Evolutionary conservation across 2,329 filamentous ascomycete genomes (phyloP).

Genomic region (Parastagonospora avenae): DNA sequence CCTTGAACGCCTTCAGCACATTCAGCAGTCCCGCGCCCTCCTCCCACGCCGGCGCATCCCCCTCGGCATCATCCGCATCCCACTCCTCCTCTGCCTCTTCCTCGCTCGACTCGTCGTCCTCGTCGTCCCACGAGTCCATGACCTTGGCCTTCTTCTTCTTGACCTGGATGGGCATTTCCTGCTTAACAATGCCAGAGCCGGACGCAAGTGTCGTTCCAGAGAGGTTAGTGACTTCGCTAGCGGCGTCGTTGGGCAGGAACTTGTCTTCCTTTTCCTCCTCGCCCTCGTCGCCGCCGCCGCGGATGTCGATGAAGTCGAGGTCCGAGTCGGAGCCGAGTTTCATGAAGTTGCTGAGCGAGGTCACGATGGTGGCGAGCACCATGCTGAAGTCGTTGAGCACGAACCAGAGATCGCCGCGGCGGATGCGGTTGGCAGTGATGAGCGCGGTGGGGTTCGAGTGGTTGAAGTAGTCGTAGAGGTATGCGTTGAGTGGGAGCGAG

Average conservation of each 20-base stretch:
- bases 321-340: conserved; percentile 53
- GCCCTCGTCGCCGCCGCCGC: conserved; percentile 57
- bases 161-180: conserved; percentile 34
- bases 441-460: conserved; percentile 69
- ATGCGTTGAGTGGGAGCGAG: conserved; percentile 65
- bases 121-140: conserved; percentile 49
- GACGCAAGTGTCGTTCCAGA: conserved; percentile 16
- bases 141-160: conserved; percentile 49
- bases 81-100: conserved; percentile 45
- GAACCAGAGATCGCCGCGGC: conserved; percentile 73
- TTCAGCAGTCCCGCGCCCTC: conserved; percentile 57
- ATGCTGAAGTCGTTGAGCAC: conserved; percentile 69
- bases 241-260: conserved; percentile 33
- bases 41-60: conserved; percentile 45
- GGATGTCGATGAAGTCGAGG: conserved; percentile 58
- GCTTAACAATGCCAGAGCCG: conserved; percentile 26
- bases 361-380: conserved; percentile 73
- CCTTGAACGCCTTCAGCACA: conserved; percentile 64
- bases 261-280: conserved; percentile 54
- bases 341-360: conserved; percentile 64
- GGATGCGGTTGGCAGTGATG: conserved; percentile 68
- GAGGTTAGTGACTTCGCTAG: conserved; percentile 11
- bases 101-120: conserved; percentile 46
- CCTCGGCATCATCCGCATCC: conserved; percentile 30
- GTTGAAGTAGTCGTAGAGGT: conserved; percentile 77